phyloP scores from a whole-genome alignment of 495 filamentous ascomycete genomes.

The Echria macrotheca region DNA sequence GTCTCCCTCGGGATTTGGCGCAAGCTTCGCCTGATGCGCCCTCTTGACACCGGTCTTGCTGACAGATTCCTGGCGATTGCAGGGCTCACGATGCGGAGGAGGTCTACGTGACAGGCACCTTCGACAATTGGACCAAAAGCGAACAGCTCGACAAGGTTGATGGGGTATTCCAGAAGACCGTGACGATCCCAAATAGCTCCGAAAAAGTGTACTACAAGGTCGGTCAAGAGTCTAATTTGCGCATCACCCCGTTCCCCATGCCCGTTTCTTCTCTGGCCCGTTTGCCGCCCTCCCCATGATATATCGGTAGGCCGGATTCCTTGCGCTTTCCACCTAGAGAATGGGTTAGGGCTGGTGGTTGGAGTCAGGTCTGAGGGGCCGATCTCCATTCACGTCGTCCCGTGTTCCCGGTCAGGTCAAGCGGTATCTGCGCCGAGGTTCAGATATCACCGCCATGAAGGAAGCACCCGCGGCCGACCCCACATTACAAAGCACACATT shows the following conservation, averaged over 20 bases:
- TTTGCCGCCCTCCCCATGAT: neutral
- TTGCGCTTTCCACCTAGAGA: no score
- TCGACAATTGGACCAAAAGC: slow-evolving; percentile 87
- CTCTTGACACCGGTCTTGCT: slow-evolving; percentile 21
- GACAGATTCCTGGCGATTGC: slow-evolving; percentile 9
- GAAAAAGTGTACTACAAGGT: slow-evolving; percentile 84
- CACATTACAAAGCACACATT: no score
- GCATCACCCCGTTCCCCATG: neutral
- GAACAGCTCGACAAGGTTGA: slow-evolving; percentile 71
- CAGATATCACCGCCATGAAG: no score
- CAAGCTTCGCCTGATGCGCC: slow-evolving; percentile 12
- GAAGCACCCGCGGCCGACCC: no score
- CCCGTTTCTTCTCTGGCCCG: neutral
- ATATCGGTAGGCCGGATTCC: no score
- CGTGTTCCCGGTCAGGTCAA: no score
- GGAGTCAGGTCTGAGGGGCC: no score
- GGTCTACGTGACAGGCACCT: slow-evolving; percentile 92
- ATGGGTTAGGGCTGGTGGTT: no score
- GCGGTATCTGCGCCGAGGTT: no score
- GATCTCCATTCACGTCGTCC: no score
- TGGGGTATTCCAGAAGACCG: slow-evolving; percentile 68
- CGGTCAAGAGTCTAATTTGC: slow-evolving; percentile 30
- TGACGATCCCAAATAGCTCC: slow-evolving; percentile 55
- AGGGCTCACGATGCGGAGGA: slow-evolving; percentile 75
- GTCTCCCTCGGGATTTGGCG: no score